Percentiles rank a stretch among this genome's conserved stretches.
These are phyloP conservation scores for Cercospora sesami DNA, from an alignment of 2,329 filamentous ascomycete species.

Conservation along the genomic window DNA sequence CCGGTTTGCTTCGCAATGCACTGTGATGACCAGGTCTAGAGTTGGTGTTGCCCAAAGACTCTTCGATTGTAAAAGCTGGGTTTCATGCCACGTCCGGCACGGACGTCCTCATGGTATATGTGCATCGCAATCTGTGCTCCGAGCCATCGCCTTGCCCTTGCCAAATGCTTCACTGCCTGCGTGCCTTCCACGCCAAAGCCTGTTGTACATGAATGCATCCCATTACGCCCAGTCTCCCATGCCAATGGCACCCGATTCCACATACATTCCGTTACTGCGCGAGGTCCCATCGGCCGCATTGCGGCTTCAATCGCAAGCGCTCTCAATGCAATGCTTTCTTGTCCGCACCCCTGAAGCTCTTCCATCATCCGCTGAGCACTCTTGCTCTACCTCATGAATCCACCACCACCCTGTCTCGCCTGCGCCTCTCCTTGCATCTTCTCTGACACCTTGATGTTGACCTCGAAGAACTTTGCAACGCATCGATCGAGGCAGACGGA, in stretches of 20 bases:
- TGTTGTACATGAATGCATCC: conserved; percentile 7
- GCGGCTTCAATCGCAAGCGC: background rate
- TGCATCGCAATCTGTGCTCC: conserved; percentile 15
- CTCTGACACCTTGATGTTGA: conserved; percentile 96
- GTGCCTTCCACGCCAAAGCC: background rate
- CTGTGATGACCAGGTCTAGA: background rate
- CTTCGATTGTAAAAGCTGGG: background rate
- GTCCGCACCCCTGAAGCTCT: background rate
- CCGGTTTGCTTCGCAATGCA: background rate
- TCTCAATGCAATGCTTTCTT: conserved; percentile 5
- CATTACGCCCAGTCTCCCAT: background rate
- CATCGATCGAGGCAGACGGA: conserved; percentile 97
- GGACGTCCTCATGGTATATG: conserved; percentile 18
- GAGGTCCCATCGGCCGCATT: background rate
- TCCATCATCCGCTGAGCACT: background rate
- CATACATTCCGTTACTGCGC: background rate
- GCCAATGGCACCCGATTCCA: background rate
- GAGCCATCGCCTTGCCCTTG: background rate
- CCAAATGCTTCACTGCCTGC: background rate
- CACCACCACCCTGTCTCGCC: conserved; percentile 60
- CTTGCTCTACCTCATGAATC: conserved; percentile 34
- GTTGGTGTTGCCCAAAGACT: background rate
- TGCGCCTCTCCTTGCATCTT: conserved; percentile 89
- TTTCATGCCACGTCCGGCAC: conserved; percentile 1
- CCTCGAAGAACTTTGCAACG: conserved; percentile 97